Conservation (phyloP, 768 basidiomycete species). For the Coprinopsis cinerea region DNA sequence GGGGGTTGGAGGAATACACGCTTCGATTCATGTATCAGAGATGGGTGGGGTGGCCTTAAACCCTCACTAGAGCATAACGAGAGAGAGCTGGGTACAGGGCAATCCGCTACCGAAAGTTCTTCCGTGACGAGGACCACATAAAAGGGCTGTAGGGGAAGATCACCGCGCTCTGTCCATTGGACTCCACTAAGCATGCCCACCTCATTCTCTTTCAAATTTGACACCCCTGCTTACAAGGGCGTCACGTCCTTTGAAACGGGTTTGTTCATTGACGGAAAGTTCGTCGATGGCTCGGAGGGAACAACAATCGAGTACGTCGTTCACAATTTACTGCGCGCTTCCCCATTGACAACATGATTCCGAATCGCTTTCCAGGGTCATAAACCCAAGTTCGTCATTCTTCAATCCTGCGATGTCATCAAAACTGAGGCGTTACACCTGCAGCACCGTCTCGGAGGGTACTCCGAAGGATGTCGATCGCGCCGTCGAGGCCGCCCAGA, state of each 20-base stretch:
- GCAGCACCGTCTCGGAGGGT: conserved; percentile 41
- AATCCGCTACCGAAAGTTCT: too few relatives aligned
- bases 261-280: conserved; percentile 20
- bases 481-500: conserved; percentile 59
- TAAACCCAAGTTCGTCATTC: conserved; percentile 41
- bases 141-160: too few relatives aligned
- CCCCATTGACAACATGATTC: background rate
- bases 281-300: conserved; percentile 19
- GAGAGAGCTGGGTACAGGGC: too few relatives aligned
- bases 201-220: conserved; percentile 42
- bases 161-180: too few relatives aligned
- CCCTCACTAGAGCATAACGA: too few relatives aligned
- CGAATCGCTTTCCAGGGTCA: conserved; percentile 29
- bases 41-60: too few relatives aligned
- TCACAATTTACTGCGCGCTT: conserved; percentile 1
- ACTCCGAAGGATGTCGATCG: conserved; percentile 35
- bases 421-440: background rate
- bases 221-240: conserved; percentile 54
- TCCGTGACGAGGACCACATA: too few relatives aligned
- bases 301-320: conserved; percentile 19
- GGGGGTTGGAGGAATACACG: too few relatives aligned
- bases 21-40: too few relatives aligned
- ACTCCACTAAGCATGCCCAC: conserved; percentile 27
- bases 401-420: background rate
- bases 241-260: conserved; percentile 54